Base-by-base conservation (phyloP, 2,329 filamentous ascomycete genomes). In the Colletotrichum sp. region DNA sequence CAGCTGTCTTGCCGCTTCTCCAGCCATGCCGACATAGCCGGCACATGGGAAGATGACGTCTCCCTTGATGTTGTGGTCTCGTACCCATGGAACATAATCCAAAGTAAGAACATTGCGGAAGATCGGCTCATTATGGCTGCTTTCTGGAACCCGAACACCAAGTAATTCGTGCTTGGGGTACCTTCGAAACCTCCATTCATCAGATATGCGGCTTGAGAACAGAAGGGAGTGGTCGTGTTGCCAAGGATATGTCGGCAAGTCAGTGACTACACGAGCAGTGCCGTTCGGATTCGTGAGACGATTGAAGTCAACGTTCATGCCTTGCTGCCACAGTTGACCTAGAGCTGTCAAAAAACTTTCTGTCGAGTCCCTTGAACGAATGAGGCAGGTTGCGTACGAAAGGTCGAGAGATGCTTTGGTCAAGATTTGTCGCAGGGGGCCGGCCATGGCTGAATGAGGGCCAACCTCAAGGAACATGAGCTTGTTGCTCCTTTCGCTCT, bases 391-490 rank as follows among this genome's bases (percentile, higher is more conserved):
- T 22, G 60, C 43, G 22, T 70, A 74, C 12, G 43, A n/a, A 18
- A n/a, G 27, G 4, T 43, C 32, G 43, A 58, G 16, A 27, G 27
- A 30, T 4, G 18, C 36, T 16, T 43, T 55, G 12, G n/a, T 16
- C 22, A 30, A 30, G 7, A 64, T 70, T 25, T 74, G 71, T n/a
- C 71, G 30, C n/a, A 74, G 25, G 6, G 71, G 71, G 8, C 71
- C 66, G 3, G 66, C 66, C 25, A 74, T 43, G 7, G 66, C 66
- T 5, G 58, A 30, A n/a, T 74, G 71, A 7, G 71, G 71, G 0
- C 71, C 71, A 18, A 74, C 7, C 8, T 74, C 71, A 3, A 74
- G 43, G 22, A 74, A 70, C 12, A 74, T 16, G 30, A 74, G 56
- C 22, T 43, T 62, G 4, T 10, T n/a, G 3, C 69, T 60, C 39